Evolutionary conservation across 2,329 filamentous ascomycete species (phyloP).

Genomic region (Aspergillus luchuensis): DNA sequence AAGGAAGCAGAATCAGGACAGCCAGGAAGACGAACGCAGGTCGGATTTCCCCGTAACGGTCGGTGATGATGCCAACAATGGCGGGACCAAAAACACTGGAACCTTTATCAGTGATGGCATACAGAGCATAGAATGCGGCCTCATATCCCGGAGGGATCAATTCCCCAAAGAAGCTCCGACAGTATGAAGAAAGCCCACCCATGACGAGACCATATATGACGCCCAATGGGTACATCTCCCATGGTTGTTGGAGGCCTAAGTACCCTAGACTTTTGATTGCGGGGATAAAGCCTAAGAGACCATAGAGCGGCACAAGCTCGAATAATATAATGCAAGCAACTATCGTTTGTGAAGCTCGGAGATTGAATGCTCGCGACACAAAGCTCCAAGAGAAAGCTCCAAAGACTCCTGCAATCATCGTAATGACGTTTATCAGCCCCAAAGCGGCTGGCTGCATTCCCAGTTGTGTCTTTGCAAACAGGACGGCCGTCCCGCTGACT

Average conservation of each 20-base stretch:
- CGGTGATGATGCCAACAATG: constrained; percentile 90
- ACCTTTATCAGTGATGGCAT: constrained; percentile 97
- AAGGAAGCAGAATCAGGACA: constrained; percentile 77
- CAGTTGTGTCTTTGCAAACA: constrained; percentile 92
- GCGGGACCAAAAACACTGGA: constrained; percentile 91
- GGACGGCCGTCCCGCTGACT: constrained; percentile 87
- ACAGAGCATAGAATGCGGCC: constrained; percentile 93
- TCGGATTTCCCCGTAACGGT: constrained; percentile 75
- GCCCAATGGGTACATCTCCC: constrained; percentile 95
- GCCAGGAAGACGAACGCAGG: constrained; percentile 93
- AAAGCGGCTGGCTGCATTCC: constrained; percentile 86
- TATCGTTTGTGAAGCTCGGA: constrained; percentile 84
- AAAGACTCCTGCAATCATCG: constrained; percentile 77
- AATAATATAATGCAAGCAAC: constrained; percentile 88
- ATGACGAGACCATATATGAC: constrained; percentile 91
- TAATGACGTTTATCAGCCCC: constrained; percentile 91
- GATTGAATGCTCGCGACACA: constrained; percentile 68
- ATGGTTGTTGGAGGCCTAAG: constrained; percentile 84
- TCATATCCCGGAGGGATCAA: constrained; percentile 92
- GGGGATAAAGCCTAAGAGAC: constrained; percentile 82
- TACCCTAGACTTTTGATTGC: constrained; percentile 73
- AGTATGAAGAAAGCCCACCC: constrained; percentile 90
- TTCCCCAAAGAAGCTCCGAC: constrained; percentile 87
- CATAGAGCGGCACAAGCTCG: constrained; percentile 90
- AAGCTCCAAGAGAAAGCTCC: constrained; percentile 90